Percentiles rank a stretch among this genome's conserved stretches.
Conservation (phyloP, 2,329 filamentous ascomycete genomes). For the Thelonectria discophora region DNA sequence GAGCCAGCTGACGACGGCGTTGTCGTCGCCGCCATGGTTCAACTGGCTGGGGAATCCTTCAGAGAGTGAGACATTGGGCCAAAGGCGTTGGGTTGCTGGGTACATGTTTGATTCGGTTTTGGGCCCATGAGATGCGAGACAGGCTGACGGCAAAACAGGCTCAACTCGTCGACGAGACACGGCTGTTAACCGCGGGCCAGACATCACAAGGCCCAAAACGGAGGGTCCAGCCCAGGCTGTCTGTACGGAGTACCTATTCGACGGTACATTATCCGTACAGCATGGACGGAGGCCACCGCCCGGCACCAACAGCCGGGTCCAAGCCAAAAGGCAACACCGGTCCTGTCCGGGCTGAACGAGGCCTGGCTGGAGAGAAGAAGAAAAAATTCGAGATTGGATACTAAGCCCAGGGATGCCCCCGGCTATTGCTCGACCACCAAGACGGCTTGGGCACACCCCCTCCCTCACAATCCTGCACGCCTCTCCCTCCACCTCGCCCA, state of each 20-base stretch:
- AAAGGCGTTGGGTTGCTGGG: constrained; percentile 10
- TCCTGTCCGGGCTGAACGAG: constrained; percentile 39
- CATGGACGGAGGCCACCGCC: constrained; percentile 20
- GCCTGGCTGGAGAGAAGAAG: constrained; percentile 34
- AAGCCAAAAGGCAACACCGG: constrained; percentile 39
- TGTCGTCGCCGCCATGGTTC: constrained; percentile 21
- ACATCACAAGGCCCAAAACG: constrained; percentile 7
- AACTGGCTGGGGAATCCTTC: constrained; percentile 22
- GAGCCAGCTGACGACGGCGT: constrained; percentile 29
- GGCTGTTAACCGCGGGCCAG: background rate
- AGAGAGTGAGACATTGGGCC: constrained; percentile 26
- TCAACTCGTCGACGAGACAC: background rate
- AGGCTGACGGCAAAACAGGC: constrained; percentile 13
- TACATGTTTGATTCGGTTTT: constrained; percentile 18
- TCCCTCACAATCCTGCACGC: constrained; percentile 22
- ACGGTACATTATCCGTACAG: constrained; percentile 3
- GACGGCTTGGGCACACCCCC: constrained; percentile 18
- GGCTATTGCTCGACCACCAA: constrained; percentile 25
- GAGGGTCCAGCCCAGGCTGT: constrained; percentile 17
- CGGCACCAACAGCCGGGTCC: constrained; percentile 38
- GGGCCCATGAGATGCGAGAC: constrained; percentile 24
- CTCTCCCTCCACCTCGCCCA: constrained; percentile 36
- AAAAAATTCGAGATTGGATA: constrained; percentile 42
- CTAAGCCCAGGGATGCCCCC: constrained; percentile 39
- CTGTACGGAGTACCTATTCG: constrained; percentile 7